These are phyloP conservation scores for Lunularia cruciata DNA, from an alignment of 225 moss, liverwort and hornwort species.

Conservation along the genomic window DNA sequence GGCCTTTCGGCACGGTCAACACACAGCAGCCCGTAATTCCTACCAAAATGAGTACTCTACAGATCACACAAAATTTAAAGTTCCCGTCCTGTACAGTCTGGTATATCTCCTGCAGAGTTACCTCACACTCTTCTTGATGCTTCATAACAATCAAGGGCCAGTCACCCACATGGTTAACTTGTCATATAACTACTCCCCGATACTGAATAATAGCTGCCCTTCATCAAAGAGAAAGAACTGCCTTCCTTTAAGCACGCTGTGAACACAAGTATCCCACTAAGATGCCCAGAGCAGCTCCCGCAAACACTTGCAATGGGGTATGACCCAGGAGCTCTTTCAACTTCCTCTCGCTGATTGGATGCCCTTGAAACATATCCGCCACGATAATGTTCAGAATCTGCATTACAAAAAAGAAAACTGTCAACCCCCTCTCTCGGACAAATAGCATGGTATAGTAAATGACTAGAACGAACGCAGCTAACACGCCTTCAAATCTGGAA, in stretches of 20 bases:
- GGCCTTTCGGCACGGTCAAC: conserved; percentile 5
- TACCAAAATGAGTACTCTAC: conserved; percentile 9
- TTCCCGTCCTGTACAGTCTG: conserved; percentile 17
- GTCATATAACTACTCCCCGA: not conserved
- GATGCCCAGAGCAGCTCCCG: conserved; percentile 75
- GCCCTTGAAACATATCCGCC: conserved; percentile 91
- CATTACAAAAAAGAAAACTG: not conserved
- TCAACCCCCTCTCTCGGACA: not conserved
- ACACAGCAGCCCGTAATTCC: conserved; percentile 12
- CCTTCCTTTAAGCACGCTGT: conserved; percentile 32
- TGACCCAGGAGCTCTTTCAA: conserved; percentile 95
- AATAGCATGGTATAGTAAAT: not conserved
- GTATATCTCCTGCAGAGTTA: not conserved
- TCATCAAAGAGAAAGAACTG: conserved; percentile 10
- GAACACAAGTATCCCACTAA: conserved; percentile 79
- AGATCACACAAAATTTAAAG: conserved; percentile 6
- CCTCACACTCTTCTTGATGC: conserved; percentile 6
- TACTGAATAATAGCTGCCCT: not conserved
- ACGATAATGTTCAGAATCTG: conserved; percentile 97
- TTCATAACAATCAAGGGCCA: not conserved
- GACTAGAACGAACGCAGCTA: no score
- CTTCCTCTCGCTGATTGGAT: conserved; percentile 85
- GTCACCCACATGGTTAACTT: not conserved
- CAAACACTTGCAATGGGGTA: conserved; percentile 92
- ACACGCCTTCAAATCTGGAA: no score